Evolutionary conservation across 1,284 basidiomycete genomes (phyloP), one percentile per base, ranked within the genome.

Genomic region (Mycosarcoma mackinlayi): DNA sequence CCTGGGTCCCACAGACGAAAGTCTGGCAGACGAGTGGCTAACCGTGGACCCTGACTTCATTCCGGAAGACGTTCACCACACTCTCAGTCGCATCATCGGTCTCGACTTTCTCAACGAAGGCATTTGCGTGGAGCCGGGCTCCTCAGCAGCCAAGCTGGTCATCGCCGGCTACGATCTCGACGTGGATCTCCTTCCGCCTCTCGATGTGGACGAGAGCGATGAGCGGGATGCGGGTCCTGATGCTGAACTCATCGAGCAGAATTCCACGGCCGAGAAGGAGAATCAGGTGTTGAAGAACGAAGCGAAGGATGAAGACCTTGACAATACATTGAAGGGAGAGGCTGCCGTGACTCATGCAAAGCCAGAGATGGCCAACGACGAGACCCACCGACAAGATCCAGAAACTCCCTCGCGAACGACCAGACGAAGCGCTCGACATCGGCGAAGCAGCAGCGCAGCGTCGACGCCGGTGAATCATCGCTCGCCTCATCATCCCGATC

Each of bases 31-130:
- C 25, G 42, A 63, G 42, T 66, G 62, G 67, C 35, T 70, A 28
- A 62, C 59, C 23, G 64, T 74, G n/a, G 58, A 71, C 30, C 62
- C 66, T 8, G 66, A 74, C 18, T 35, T 66, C 3, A 63, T 74
- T 11, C 66, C 71, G 16, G 34, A 38, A 11, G 63, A 74, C 41
- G 46, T 74, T 1, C 58, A 58, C 40, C 65, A 74, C 44, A 49
- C 38, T 34, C 71, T 74, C 30, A 70, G 67, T 46, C 67, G 71
- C 38, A 60, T 74, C 45, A 51, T 74, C 14, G 67, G 71, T 24
- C 38, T 74, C 13, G 58, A 65, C 19, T 66, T 74, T 19, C 51
- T 74, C 16, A 54, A 55, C 13, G 71, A 74, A 37, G 61, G 64
- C 9, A 65, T 65, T 31, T 62, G 58, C 27, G 67, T 44, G 2